Evolutionary conservation across 169 alveolate genomes (phyloP).

Genomic region (Plasmodium knowlesi): DNA sequence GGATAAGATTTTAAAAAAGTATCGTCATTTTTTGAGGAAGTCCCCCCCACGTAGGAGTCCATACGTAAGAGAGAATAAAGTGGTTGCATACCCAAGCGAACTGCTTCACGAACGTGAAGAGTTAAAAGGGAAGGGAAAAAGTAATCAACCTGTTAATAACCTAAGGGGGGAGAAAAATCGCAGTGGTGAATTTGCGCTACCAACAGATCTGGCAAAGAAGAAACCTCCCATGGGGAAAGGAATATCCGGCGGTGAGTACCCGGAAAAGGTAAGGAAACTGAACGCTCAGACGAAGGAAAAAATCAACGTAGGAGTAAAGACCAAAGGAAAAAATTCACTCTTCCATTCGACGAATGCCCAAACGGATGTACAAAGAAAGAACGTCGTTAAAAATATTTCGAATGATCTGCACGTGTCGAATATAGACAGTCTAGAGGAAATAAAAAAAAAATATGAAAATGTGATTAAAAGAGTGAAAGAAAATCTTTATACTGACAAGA

Average conservation of each 20-base stretch:
- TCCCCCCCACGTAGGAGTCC: not conserved
- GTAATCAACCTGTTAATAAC: not conserved
- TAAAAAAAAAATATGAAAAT: conserved; percentile 48
- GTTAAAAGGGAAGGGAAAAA: not conserved
- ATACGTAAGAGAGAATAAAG: not conserved
- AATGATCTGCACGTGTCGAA: conserved; percentile 1
- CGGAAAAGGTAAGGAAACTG: not conserved
- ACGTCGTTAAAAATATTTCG: not conserved
- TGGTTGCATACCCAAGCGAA: not conserved
- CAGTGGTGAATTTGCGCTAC: not conserved
- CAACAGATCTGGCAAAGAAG: not conserved
- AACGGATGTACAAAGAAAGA: not conserved
- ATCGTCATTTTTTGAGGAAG: not conserved
- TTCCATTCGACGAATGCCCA: conserved; percentile 6
- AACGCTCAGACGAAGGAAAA: not conserved
- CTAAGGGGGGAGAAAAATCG: not conserved
- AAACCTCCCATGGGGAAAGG: not conserved
- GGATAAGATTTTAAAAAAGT: not conserved
- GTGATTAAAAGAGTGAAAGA: conserved; percentile 2
- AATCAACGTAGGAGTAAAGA: not conserved
- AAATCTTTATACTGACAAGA: not conserved
- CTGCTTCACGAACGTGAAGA: not conserved
- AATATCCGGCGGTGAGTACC: not conserved
- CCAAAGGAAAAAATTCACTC: conserved; percentile 14
- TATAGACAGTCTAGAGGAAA: not conserved